A percentile compares a stretch with the other conserved stretches of the same genome.
Evolutionary conservation across 345 rosid genomes (phyloP).

Genomic region (Combretum micranthum): DNA sequence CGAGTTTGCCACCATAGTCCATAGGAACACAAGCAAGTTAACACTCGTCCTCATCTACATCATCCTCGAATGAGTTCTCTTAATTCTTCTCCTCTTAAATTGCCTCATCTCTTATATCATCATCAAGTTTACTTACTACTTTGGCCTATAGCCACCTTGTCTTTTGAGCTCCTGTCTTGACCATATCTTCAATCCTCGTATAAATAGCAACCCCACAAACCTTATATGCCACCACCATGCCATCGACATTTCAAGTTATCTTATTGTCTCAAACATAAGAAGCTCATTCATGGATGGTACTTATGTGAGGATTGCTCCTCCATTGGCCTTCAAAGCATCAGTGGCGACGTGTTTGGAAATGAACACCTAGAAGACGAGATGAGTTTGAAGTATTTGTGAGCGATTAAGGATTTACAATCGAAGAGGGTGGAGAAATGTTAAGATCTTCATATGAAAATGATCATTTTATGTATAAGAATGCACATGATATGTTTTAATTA

Average conservation of each 20-base stretch:
- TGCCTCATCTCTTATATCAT: slow-evolving; percentile 76
- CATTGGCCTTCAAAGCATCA: slow-evolving; percentile 18
- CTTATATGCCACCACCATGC: slow-evolving; percentile 80
- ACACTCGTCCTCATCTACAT: slow-evolving; percentile 76
- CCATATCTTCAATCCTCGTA: slow-evolving; percentile 49
- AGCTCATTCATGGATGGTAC: slow-evolving; percentile 33
- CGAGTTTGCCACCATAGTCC: slow-evolving; percentile 72
- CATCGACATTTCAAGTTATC: slow-evolving; percentile 41
- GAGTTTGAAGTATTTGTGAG: slow-evolving; percentile 41
- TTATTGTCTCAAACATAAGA: slow-evolving; percentile 38
- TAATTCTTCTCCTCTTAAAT: slow-evolving; percentile 66
- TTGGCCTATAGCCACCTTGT: slow-evolving; percentile 85
- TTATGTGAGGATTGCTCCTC: slow-evolving; percentile 53
- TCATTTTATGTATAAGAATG: too few relatives aligned
- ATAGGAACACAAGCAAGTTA: slow-evolving; percentile 67
- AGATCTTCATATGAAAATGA: too few relatives aligned
- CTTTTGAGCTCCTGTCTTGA: slow-evolving; percentile 82
- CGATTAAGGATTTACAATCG: too few relatives aligned
- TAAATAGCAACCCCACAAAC: slow-evolving; percentile 40
- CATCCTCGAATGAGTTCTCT: slow-evolving; percentile 81
- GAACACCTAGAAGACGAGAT: slow-evolving; percentile 19
- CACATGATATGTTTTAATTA: too few relatives aligned
- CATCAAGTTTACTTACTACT: slow-evolving; percentile 72
- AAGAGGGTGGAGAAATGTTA: too few relatives aligned
- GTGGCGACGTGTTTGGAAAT: slow-evolving; percentile 7